A percentile compares a stretch with the other conserved stretches of the same genome.
These are phyloP conservation scores for Calocybe cyanea DNA, from an alignment of 768 basidiomycete genomes.

Conservation along the genomic window DNA sequence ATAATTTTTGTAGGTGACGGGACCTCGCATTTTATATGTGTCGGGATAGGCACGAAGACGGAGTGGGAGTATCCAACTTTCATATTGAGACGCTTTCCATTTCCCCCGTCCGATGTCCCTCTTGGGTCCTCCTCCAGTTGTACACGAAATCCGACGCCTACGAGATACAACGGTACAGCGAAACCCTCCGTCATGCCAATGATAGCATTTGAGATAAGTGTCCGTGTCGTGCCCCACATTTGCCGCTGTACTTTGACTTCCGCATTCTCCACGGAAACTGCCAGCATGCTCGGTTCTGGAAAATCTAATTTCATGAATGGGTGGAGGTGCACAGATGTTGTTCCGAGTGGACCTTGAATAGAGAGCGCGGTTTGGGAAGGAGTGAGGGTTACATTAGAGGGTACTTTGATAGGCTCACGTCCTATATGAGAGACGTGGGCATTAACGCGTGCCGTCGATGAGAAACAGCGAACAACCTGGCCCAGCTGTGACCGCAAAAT, in stretches of 20 bases:
- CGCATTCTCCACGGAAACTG: conserved; percentile 61
- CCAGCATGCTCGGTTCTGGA: conserved; percentile 33
- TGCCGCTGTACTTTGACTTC: conserved; percentile 73
- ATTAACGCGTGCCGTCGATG: conserved; percentile 44
- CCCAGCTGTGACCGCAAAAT: conserved; percentile 30
- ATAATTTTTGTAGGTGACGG: conserved; percentile 82
- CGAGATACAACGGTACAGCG: conserved; percentile 77
- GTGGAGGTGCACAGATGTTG: conserved; percentile 42
- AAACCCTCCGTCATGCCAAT: conserved; percentile 88
- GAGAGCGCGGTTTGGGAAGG: conserved; percentile 35
- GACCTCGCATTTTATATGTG: conserved; percentile 76
- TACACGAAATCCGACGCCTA: conserved; percentile 93
- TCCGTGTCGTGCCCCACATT: conserved; percentile 95
- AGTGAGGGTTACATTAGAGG: conserved; percentile 38
- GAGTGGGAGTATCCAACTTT: conserved; percentile 92
- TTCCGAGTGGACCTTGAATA: conserved; percentile 45
- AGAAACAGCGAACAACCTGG: conserved; percentile 40
- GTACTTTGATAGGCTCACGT: conserved; percentile 51
- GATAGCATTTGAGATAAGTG: conserved; percentile 86
- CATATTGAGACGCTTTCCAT: conserved; percentile 74
- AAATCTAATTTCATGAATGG: conserved; percentile 43
- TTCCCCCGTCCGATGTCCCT: conserved; percentile 51
- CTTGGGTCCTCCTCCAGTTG: conserved; percentile 79
- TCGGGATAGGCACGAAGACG: conserved; percentile 78
- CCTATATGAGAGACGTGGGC: conserved; percentile 65